A percentile compares a stretch with the other conserved stretches of the same genome.
phyloP scores from a whole-genome alignment of 805 yeast species.

The Wickerhamiella australiensis region DNA sequence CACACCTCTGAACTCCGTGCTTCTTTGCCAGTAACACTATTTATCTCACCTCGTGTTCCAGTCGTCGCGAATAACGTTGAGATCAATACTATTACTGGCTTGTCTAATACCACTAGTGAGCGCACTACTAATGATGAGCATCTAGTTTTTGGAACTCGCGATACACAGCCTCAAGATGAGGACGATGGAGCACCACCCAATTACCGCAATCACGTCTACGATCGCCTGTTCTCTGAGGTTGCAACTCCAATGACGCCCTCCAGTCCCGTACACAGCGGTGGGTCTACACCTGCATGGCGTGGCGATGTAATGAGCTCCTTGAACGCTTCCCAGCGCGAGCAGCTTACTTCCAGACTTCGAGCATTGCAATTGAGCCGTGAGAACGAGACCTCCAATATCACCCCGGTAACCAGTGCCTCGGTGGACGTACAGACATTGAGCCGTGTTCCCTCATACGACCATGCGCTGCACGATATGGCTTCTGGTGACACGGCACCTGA shows the following conservation, averaged over 20 bases:
- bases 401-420: slow-evolving; percentile 15
- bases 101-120: not conserved
- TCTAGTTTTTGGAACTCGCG: slow-evolving; percentile 7
- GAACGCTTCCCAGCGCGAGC: slow-evolving; percentile 28
- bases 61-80: slow-evolving; percentile 36
- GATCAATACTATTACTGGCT: slow-evolving; percentile 9
- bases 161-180: slow-evolving; percentile 16
- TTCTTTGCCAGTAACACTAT: slow-evolving; percentile 66
- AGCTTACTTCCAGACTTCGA: slow-evolving; percentile 31
- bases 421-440: slow-evolving; percentile 37
- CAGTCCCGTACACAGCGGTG: slow-evolving; percentile 25
- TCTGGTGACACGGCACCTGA: slow-evolving; percentile 56
- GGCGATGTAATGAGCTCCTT: slow-evolving; percentile 18
- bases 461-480: slow-evolving; percentile 47
- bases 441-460: slow-evolving; percentile 72
- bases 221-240: slow-evolving; percentile 60
- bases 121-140: slow-evolving; percentile 8
- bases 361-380: slow-evolving; percentile 29
- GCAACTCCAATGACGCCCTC: slow-evolving; percentile 32
- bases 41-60: slow-evolving; percentile 73
- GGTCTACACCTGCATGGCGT: slow-evolving; percentile 29
- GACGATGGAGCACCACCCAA: slow-evolving; percentile 60
- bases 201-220: slow-evolving; percentile 71
- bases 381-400: slow-evolving; percentile 36
- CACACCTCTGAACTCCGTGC: slow-evolving; percentile 88